Evolutionary conservation across 2,329 filamentous ascomycete genomes (phyloP).

Genomic region (Aspergillus uvarum): DNA sequence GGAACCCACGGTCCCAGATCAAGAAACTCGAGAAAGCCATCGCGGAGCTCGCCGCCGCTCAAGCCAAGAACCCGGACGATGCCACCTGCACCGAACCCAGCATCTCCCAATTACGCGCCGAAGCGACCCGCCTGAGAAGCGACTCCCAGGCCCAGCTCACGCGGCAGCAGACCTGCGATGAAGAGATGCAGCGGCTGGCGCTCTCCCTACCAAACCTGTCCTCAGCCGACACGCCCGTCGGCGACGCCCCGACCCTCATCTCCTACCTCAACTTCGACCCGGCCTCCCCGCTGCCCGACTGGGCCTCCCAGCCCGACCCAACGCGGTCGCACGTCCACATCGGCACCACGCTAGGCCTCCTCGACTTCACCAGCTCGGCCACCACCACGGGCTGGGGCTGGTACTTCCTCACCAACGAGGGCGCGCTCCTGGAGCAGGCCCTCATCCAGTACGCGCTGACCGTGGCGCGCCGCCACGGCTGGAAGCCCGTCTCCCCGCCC

Average conservation of each 20-base stretch:
- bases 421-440: slow-evolving; percentile 90
- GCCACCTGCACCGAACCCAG: slow-evolving; percentile 7
- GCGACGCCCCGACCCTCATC: slow-evolving; percentile 63
- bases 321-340: slow-evolving; percentile 79
- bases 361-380: slow-evolving; percentile 82
- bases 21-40: slow-evolving; percentile 47
- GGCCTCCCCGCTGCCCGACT: slow-evolving; percentile 36
- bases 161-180: slow-evolving; percentile 37
- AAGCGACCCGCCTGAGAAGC: slow-evolving; percentile 42
- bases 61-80: slow-evolving; percentile 13
- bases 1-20: slow-evolving; percentile 42
- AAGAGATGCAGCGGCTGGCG: slow-evolving; percentile 72
- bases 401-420: slow-evolving; percentile 94
- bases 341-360: slow-evolving; percentile 77
- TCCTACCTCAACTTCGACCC: slow-evolving; percentile 77
- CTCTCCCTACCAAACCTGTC: slow-evolving; percentile 84
- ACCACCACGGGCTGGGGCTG: slow-evolving; percentile 93
- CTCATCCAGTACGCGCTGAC: slow-evolving; percentile 81
- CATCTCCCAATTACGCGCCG: slow-evolving; percentile 32
- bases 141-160: slow-evolving; percentile 33
- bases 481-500: slow-evolving; percentile 78
- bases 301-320: slow-evolving; percentile 26
- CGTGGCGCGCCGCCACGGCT: slow-evolving; percentile 70
- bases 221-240: slow-evolving; percentile 70
- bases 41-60: slow-evolving; percentile 32